Percentiles rank a stretch among this genome's conserved stretches.
Conservation (phyloP, 164 flowering plant genomes). For the Berberis thunbergii region DNA sequence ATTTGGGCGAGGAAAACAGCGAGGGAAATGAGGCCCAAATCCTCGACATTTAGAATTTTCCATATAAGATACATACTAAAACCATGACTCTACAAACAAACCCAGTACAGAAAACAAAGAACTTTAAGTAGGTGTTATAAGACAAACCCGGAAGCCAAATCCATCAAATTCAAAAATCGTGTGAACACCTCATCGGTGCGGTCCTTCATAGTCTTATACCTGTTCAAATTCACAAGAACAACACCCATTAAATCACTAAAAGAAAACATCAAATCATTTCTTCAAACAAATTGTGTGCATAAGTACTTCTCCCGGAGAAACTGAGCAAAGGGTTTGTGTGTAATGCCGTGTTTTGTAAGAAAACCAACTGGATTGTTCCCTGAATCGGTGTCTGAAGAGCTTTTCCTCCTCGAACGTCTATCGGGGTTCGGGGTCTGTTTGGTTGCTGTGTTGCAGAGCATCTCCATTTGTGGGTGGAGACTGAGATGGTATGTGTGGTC, state of each 20-base stretch:
- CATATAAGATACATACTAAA: neutral
- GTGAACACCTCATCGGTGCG: conserved; percentile 47
- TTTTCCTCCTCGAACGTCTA: conserved; percentile 12
- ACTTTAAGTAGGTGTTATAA: neutral
- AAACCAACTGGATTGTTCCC: conserved; percentile 81
- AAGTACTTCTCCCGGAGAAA: conserved; percentile 80
- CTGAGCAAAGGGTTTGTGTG: conserved; percentile 65
- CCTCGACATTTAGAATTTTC: too few species aligned
- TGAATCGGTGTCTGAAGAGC: conserved; percentile 19
- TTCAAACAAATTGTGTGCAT: neutral
- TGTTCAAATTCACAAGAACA: conserved; percentile 12
- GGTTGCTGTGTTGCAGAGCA: conserved; percentile 45
- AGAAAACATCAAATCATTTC: neutral
- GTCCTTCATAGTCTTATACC: conserved; percentile 74
- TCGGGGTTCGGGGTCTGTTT: conserved; percentile 1
- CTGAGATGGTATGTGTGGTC: neutral
- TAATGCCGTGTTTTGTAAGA: conserved; percentile 49
- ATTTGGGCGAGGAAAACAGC: too few species aligned
- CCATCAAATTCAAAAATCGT: conserved; percentile 40
- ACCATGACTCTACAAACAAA: neutral
- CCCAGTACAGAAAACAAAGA: neutral
- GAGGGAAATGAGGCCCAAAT: too few species aligned
- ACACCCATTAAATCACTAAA: neutral
- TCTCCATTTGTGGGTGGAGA: conserved; percentile 24
- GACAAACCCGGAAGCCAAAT: conserved; percentile 77